Evolutionary conservation across 208 protist species (phyloP), one percentile per base, ranked within the genome.

Genomic region (Crithidia sp.): DNA sequence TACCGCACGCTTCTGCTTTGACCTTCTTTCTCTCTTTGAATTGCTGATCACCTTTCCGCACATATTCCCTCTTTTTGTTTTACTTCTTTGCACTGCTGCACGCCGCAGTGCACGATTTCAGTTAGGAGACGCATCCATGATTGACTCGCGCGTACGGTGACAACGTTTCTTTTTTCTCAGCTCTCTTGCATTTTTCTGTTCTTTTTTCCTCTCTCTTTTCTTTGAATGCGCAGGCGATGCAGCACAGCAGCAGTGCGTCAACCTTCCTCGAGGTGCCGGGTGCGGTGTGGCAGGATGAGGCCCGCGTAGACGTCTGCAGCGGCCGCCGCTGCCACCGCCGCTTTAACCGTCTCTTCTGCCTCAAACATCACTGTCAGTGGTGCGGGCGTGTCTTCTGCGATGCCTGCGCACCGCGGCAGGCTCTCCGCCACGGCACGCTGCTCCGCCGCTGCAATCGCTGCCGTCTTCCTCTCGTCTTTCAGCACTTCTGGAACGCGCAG

Each of bases 301-400:
- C 41, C n/a, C 62, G 47, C 2, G 70, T 77, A 14, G 47, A 62
- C 13, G 58, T 70, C n/a, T 83, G 79, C 75, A 61, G 40, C 8
- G 64, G 65, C 2, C 71, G 74, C 13, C 67, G 63, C 50, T 83
- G 71, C 52, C 74, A 74, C 44, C 74, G 76, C 6, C 53, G 76
- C 40, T 89, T 81, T 45, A 62, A 79, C 72, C 88, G 63, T 39
- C 71, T 53, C 40, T 87, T 56, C 66, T 91, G 39, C 56, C 57
- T 59, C 2, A 84, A 85, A 61, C 89, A 96, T 45, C 87, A 94
- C 79, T 96, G 92, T 65, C 83, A 86, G 4, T 94, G 83, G 86
- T 96, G 92, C 68, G 92, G 92, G 0, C 65, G 67, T 47, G 78
- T 94, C 37, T 96, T 91, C 70, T 96, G 90, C 71, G 77, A 83